Evolutionary conservation across 164 flowering plant genomes (phyloP).

Genomic region (Stephania cephalantha): DNA sequence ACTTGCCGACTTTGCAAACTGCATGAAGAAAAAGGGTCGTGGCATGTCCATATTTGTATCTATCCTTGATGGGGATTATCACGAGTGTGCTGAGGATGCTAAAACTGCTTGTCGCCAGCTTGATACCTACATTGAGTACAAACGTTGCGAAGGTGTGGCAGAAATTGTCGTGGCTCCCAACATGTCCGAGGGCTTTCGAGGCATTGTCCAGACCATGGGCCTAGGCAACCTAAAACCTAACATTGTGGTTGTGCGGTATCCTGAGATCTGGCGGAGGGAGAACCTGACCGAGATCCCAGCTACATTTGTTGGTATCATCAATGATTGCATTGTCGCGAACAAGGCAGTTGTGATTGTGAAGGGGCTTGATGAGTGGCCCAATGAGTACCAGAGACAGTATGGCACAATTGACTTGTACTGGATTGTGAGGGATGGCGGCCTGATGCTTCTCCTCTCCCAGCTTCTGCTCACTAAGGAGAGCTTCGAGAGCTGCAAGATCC

Average conservation of each 20-base stretch:
- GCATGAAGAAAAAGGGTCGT: conserved; percentile 98
- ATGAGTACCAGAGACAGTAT: conserved; percentile 85
- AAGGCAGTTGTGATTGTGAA: conserved; percentile 98
- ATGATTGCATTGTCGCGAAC: conserved; percentile 94
- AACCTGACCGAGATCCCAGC: conserved; percentile 83
- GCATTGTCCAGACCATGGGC: conserved; percentile 97
- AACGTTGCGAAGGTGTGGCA: conserved; percentile 96
- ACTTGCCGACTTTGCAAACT: conserved; percentile 97
- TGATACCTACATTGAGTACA: conserved; percentile 82
- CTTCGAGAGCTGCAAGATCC: conserved; percentile 97
- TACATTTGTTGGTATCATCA: conserved; percentile 89
- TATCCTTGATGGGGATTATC: conserved; percentile 92
- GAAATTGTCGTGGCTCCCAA: conserved; percentile 97
- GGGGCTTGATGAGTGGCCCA: conserved; percentile 99
- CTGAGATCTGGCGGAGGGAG: conserved; percentile 98
- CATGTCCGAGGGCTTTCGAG: conserved; percentile 93
- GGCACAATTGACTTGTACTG: conserved; percentile 96
- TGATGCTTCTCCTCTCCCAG: conserved; percentile 97
- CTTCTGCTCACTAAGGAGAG: conserved; percentile 89
- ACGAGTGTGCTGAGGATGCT: conserved; percentile 90
- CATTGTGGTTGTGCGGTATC: conserved; percentile 96
- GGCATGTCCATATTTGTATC: conserved; percentile 97
- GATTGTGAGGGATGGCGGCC: conserved; percentile 99
- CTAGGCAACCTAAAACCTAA: conserved; percentile 98
- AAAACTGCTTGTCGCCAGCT: conserved; percentile 77